phyloP scores from a whole-genome alignment of 495 filamentous ascomycete genomes.

The Talaromyces trachyspermus region DNA sequence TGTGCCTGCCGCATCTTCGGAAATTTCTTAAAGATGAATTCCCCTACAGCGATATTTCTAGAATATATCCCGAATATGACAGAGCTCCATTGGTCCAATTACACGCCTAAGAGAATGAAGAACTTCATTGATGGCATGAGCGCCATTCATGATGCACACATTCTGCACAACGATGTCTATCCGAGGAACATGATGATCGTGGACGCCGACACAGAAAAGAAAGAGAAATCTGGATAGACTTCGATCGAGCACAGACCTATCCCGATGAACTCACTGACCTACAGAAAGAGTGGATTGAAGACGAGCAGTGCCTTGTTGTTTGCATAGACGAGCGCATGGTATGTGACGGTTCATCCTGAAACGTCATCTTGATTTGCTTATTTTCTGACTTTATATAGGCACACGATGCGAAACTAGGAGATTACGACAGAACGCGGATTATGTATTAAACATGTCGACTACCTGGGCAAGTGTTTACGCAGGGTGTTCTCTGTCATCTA shows the following conservation, averaged over 20 bases:
- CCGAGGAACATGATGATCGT: slow-evolving; percentile 15
- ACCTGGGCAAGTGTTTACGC: no score
- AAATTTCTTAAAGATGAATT: slow-evolving; percentile 10
- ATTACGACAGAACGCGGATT: no score
- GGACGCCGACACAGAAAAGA: slow-evolving; percentile 8
- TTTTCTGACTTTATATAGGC: no score
- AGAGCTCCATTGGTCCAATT: slow-evolving; percentile 8
- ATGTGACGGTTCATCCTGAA: no score
- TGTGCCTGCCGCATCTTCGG: slow-evolving; percentile 7
- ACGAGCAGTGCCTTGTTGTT: no score
- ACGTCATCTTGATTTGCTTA: no score
- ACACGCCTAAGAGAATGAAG: slow-evolving; percentile 8
- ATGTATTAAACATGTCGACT: no score
- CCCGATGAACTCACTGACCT: neutral
- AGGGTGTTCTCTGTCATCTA: no score
- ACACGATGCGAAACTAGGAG: no score
- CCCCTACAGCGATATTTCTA: slow-evolving; percentile 10
- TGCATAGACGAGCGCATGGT: no score
- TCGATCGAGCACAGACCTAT: slow-evolving; percentile 11
- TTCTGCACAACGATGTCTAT: slow-evolving; percentile 8
- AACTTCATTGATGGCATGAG: slow-evolving; percentile 6
- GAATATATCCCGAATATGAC: slow-evolving; percentile 11
- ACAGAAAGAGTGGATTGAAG: no score
- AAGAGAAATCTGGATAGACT: slow-evolving; percentile 12
- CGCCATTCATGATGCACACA: slow-evolving; percentile 11